Evolutionary conservation across 2,329 filamentous ascomycete species (phyloP).

Genomic region (Elsinoe perseae): DNA sequence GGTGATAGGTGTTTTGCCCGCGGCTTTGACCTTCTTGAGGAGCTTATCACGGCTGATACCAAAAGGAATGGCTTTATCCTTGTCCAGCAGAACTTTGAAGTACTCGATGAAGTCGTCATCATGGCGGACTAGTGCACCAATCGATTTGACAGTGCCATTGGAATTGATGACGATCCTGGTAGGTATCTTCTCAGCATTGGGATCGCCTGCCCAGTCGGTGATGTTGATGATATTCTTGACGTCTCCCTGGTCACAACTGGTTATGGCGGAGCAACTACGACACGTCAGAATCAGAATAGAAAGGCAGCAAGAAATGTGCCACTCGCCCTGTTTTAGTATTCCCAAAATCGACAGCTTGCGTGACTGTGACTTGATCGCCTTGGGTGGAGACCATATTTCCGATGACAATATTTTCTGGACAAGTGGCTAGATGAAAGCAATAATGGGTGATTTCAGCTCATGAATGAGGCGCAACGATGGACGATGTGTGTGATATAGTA

Average conservation of each 20-base stretch:
- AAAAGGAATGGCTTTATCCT: slow-evolving; percentile 70
- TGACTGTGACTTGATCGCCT: background rate
- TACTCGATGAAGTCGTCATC: slow-evolving; percentile 69
- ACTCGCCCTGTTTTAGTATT: background rate
- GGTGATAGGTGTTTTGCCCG: slow-evolving; percentile 69
- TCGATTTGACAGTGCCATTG: slow-evolving; percentile 44
- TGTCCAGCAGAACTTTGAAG: slow-evolving; percentile 77
- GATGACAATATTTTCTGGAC: too few relatives aligned
- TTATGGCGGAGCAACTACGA: background rate
- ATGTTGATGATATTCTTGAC: slow-evolving; percentile 71
- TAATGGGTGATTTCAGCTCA: too few relatives aligned
- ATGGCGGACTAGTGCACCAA: slow-evolving; percentile 76
- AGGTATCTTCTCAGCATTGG: slow-evolving; percentile 54
- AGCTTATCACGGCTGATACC: slow-evolving; percentile 67
- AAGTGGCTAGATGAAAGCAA: too few relatives aligned
- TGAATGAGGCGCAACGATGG: too few relatives aligned
- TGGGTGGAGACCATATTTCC: background rate
- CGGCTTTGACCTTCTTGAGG: slow-evolving; percentile 64
- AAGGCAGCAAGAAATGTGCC: background rate
- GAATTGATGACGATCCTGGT: slow-evolving; percentile 58
- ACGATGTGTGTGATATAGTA: too few relatives aligned
- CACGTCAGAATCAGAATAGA: background rate
- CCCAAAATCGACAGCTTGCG: background rate
- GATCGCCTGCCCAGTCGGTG: background rate
- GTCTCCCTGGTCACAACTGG: slow-evolving; percentile 51